Evolutionary conservation across 176 grass and related monocot genomes (phyloP).

Genomic region (Echinochloa phyllopogon): DNA sequence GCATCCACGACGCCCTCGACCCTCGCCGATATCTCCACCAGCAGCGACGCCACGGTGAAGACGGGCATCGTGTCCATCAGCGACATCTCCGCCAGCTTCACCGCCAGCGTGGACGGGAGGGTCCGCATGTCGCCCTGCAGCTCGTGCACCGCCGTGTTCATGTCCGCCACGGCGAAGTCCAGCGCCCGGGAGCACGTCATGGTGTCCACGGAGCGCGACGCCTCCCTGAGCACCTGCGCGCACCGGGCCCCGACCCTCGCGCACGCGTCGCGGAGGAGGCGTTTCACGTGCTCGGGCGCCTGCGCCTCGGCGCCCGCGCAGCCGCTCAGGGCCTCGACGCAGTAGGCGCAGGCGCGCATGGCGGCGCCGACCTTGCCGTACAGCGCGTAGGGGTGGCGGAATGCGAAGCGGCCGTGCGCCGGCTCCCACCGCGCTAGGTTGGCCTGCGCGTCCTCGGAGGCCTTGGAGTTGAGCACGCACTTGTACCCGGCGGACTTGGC

Average conservation of each 20-base stretch:
- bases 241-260: slow-evolving; percentile 32
- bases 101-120: slow-evolving; percentile 43
- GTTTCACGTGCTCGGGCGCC: slow-evolving; percentile 37
- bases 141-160: slow-evolving; percentile 57
- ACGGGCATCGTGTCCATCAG: slow-evolving; percentile 53
- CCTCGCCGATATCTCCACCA: slow-evolving; percentile 59
- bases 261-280: slow-evolving; percentile 51
- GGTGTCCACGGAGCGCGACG: slow-evolving; percentile 48
- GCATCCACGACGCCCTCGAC: slow-evolving; percentile 60
- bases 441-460: slow-evolving; percentile 70
- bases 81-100: slow-evolving; percentile 23
- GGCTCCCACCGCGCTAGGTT: slow-evolving; percentile 79
- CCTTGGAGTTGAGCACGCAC: slow-evolving; percentile 66
- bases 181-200: slow-evolving; percentile 48
- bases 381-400: slow-evolving; percentile 57
- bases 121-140: slow-evolving; percentile 55
- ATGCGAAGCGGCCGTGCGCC: slow-evolving; percentile 57
- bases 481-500: slow-evolving; percentile 50
- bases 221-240: slow-evolving; percentile 57
- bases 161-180: slow-evolving; percentile 50
- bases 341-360: slow-evolving; percentile 63
- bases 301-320: slow-evolving; percentile 46
- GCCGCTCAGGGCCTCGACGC: slow-evolving; percentile 57
- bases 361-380: slow-evolving; percentile 61
- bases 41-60: slow-evolving; percentile 46